Conservation (phyloP, 2,329 filamentous ascomycete species). For the Botryotinia globosa region DNA sequence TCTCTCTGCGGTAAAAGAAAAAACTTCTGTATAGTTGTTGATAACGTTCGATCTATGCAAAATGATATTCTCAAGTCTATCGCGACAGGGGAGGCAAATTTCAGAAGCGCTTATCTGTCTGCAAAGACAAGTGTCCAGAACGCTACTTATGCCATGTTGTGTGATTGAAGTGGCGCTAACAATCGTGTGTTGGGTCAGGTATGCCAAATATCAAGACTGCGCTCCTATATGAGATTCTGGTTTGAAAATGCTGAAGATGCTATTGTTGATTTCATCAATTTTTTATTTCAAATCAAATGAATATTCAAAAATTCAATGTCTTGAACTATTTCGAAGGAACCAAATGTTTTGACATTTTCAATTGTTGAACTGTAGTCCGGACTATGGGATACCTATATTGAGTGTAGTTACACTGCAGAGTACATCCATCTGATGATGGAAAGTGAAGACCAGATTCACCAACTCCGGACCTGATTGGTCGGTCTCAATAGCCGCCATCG, state of each 20-base stretch:
- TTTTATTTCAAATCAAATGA: not conserved
- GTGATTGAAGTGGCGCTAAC: not conserved
- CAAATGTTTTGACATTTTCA: not conserved
- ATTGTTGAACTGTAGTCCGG: not conserved
- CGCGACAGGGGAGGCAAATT: not conserved
- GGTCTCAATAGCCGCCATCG: not conserved
- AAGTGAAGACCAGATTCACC: not conserved
- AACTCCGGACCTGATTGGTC: not conserved
- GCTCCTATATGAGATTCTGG: not conserved
- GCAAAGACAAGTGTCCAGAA: not conserved
- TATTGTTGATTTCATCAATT: not conserved
- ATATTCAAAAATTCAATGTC: not conserved
- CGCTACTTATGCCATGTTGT: not conserved
- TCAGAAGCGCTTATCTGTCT: not conserved
- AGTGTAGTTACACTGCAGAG: conserved; percentile 18
- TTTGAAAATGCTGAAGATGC: not conserved
- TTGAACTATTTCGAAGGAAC: not conserved
- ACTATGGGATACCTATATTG: not conserved
- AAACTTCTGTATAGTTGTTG: not conserved
- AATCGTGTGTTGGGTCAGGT: not conserved
- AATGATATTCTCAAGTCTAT: not conserved
- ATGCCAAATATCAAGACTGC: not conserved
- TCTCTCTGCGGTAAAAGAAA: not conserved
- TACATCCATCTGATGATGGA: not conserved
- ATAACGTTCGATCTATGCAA: not conserved